Conservation (phyloP, 1,284 basidiomycete species). For the Hymenochaete sp. region DNA sequence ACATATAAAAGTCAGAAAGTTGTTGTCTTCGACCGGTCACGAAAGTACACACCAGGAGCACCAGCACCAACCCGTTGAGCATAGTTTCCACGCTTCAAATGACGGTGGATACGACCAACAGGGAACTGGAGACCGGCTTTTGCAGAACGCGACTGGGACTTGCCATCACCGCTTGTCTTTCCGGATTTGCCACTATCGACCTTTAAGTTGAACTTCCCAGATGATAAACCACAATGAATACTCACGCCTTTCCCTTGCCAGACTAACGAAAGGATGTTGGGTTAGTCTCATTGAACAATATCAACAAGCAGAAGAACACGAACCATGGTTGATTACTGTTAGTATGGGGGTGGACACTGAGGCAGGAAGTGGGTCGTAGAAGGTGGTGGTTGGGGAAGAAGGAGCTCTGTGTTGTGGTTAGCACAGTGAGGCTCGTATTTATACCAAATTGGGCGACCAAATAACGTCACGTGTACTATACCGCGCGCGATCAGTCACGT, state of each 20-base stretch:
- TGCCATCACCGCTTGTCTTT: constrained; percentile 42
- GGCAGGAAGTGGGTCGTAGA: neutral
- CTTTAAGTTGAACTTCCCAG: neutral
- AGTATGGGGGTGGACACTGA: constrained; percentile 13
- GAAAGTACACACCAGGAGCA: constrained; percentile 53
- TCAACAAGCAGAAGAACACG: constrained; percentile 15
- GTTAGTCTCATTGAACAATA: constrained; percentile 1
- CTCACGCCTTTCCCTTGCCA: constrained; percentile 21
- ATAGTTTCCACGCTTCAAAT: constrained; percentile 75
- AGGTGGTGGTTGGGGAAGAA: constrained; percentile 16
- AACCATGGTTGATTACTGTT: constrained; percentile 18
- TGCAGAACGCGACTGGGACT: constrained; percentile 59
- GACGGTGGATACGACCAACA: constrained; percentile 82
- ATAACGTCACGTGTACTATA: constrained; percentile 8
- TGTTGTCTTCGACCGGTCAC: neutral
- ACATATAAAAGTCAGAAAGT: constrained; percentile 1
- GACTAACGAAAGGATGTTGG: constrained; percentile 14
- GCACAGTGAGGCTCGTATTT: no score
- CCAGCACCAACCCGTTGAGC: constrained; percentile 62
- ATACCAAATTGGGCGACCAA: constrained; percentile 1
- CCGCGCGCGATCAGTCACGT: neutral
- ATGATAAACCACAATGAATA: neutral
- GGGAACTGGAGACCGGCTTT: constrained; percentile 81
- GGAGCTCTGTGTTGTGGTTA: no score
- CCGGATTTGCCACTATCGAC: constrained; percentile 44